These are phyloP conservation scores for Vitis labrusca DNA, from an alignment of 164 flowering plant genomes.

Conservation along the genomic window DNA sequence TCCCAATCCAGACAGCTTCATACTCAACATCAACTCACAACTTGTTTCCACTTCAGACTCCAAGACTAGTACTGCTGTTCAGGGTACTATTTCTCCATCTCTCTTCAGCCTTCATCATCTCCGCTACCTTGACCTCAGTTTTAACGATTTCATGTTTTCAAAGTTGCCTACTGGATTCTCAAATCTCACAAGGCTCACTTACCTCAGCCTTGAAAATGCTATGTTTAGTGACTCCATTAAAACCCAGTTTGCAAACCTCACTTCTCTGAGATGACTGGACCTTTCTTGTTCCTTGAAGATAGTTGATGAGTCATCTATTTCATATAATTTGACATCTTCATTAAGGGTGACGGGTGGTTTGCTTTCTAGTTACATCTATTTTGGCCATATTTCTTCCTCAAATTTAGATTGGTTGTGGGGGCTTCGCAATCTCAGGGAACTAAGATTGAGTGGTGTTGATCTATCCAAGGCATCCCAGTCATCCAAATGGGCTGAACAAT, in stretches of 20 bases:
- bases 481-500: constrained; percentile 17
- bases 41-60: not conserved
- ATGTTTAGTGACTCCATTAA: constrained; percentile 13
- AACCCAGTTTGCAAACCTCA: constrained; percentile 18
- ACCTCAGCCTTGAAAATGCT: constrained; percentile 14
- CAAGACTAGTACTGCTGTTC: constrained; percentile 6
- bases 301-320: constrained; percentile 7
- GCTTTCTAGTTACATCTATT: not conserved
- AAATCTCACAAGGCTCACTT: constrained; percentile 13
- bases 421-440: constrained; percentile 11
- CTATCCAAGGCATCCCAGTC: constrained; percentile 3
- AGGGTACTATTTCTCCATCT: constrained; percentile 18
- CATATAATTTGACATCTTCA: constrained; percentile 1
- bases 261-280: constrained; percentile 16
- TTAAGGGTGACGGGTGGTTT: not conserved
- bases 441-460: constrained; percentile 19
- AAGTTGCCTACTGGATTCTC: constrained; percentile 3
- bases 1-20: too few species aligned
- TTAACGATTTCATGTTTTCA: constrained; percentile 18
- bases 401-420: constrained; percentile 20
- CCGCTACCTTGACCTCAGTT: constrained; percentile 20
- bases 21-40: too few species aligned
- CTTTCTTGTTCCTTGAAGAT: constrained; percentile 13
- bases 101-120: constrained; percentile 18
- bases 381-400: constrained; percentile 4